A percentile compares a stretch with the other conserved stretches of the same genome.
Evolutionary conservation across 768 basidiomycete genomes (phyloP).

Genomic region (Hygrophorus russula): DNA sequence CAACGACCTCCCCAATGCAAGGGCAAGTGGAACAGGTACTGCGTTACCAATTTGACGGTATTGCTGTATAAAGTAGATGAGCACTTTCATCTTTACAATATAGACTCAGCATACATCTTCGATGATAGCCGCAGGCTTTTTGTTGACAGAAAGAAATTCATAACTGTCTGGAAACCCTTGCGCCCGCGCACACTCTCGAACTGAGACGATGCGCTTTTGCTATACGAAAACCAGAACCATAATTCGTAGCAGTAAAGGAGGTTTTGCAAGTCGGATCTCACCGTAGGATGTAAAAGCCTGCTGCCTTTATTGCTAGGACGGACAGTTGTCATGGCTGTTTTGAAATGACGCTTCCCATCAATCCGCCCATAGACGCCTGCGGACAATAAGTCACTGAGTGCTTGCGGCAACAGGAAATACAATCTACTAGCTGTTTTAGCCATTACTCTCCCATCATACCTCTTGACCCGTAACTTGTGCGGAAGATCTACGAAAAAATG

Average conservation of each 20-base stretch:
- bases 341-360: conserved; percentile 40
- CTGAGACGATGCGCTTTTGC: conserved; percentile 63
- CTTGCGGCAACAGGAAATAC: conserved; percentile 9
- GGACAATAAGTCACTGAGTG: neutral
- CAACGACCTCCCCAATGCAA: conserved; percentile 44
- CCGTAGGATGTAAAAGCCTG: conserved; percentile 32
- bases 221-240: conserved; percentile 14
- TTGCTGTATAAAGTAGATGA: conserved; percentile 33
- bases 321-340: conserved; percentile 51
- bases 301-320: conserved; percentile 38
- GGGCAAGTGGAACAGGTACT: conserved; percentile 60
- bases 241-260: neutral
- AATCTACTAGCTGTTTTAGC: conserved; percentile 12
- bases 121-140: conserved; percentile 21
- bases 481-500: conserved; percentile 28
- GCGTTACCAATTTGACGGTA: conserved; percentile 73
- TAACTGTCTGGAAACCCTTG: conserved; percentile 75
- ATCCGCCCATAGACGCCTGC: conserved; percentile 49
- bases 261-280: conserved; percentile 9
- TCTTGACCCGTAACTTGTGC: conserved; percentile 16
- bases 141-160: conserved; percentile 41
- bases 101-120: conserved; percentile 34
- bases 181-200: conserved; percentile 58
- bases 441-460: neutral
- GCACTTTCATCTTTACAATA: conserved; percentile 1